A percentile compares a stretch with the other conserved stretches of the same genome.
Conservation (phyloP, 1,139 yeast species). For the Candida dubliniensis region DNA sequence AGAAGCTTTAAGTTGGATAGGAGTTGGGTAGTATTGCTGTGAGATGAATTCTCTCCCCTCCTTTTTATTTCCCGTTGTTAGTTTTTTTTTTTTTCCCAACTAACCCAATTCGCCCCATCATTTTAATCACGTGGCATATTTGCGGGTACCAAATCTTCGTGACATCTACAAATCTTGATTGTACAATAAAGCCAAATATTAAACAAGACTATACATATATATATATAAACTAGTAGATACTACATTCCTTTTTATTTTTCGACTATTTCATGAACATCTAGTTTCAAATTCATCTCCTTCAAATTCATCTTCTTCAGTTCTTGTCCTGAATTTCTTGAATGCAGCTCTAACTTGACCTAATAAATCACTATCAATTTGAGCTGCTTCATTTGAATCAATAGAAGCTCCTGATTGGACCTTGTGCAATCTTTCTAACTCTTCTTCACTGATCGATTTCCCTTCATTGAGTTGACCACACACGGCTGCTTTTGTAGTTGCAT, state of each 20-base stretch:
- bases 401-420: slow-evolving; percentile 39
- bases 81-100: neutral
- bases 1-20: too few relatives aligned
- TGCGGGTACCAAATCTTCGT: too few relatives aligned
- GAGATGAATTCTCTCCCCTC: too few relatives aligned
- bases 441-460: slow-evolving; percentile 19
- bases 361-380: slow-evolving; percentile 35
- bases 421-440: slow-evolving; percentile 27
- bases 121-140: too few relatives aligned
- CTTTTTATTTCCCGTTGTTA: too few relatives aligned
- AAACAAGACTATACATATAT: too few relatives aligned
- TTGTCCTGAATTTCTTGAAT: slow-evolving; percentile 45
- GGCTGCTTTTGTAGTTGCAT: slow-evolving; percentile 19
- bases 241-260: too few relatives aligned
- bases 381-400: slow-evolving; percentile 24
- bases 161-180: too few relatives aligned
- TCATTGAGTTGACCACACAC: slow-evolving; percentile 18
- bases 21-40: too few relatives aligned
- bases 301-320: slow-evolving; percentile 40
- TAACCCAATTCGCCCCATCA: too few relatives aligned
- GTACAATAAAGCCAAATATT: too few relatives aligned
- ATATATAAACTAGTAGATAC: too few relatives aligned
- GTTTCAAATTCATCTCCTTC: slow-evolving; percentile 64
- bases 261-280: slow-evolving; percentile 17
- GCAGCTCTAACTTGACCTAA: slow-evolving; percentile 55